Conservation (phyloP, 768 basidiomycete genomes). For the Pleurotus pulmonarius region DNA sequence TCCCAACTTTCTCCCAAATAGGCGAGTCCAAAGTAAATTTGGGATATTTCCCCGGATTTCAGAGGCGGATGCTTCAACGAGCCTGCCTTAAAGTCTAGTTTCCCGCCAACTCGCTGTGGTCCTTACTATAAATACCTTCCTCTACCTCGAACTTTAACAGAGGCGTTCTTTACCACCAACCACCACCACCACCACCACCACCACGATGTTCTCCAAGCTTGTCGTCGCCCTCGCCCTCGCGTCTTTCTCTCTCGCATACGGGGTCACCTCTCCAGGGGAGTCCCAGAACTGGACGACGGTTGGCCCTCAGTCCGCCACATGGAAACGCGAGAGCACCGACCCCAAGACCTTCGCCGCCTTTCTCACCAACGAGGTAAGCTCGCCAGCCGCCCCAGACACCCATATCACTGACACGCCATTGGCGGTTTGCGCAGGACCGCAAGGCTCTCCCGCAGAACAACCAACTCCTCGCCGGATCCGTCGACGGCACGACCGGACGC, state of each 20-base stretch:
- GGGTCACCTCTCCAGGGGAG: slow-evolving; percentile 48
- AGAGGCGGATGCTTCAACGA: no score
- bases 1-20: no score
- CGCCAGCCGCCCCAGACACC: neutral
- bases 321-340: slow-evolving; percentile 68
- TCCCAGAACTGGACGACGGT: slow-evolving; percentile 52
- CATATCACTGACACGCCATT: neutral
- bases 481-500: slow-evolving; percentile 41
- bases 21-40: no score
- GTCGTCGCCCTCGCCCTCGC: slow-evolving; percentile 45
- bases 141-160: slow-evolving; percentile 6
- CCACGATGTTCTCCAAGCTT: slow-evolving; percentile 12
- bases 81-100: slow-evolving; percentile 1
- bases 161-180: slow-evolving; percentile 14
- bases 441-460: slow-evolving; percentile 23
- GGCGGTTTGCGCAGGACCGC: slow-evolving; percentile 9
- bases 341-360: slow-evolving; percentile 62
- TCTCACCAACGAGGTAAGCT: slow-evolving; percentile 57
- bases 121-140: slow-evolving; percentile 1
- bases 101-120: slow-evolving; percentile 12
- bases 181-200: neutral
- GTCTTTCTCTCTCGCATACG: slow-evolving; percentile 58
- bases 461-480: slow-evolving; percentile 53
- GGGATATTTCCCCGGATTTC: no score
- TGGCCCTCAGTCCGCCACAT: slow-evolving; percentile 51